phyloP scores from a whole-genome alignment of 768 basidiomycete genomes.

The Tulasnella calospora region DNA sequence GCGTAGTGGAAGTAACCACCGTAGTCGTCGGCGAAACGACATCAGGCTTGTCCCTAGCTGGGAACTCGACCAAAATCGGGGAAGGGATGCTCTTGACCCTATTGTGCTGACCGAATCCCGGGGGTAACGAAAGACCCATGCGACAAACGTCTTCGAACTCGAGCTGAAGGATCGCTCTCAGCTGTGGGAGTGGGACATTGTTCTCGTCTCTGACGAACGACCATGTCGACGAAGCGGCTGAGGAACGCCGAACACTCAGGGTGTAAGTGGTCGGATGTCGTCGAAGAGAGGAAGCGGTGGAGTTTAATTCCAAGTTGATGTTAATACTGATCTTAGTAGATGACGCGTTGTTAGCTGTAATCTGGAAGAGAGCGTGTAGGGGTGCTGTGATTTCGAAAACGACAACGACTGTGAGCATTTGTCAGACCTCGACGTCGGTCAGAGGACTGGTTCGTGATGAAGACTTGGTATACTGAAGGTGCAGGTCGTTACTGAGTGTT shows the following conservation, averaged over 20 bases:
- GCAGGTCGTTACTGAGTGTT: no score
- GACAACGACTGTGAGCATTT: no score
- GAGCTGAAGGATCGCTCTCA: no score
- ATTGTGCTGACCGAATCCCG: not conserved
- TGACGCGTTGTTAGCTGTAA: not conserved
- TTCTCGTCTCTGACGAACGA: not conserved
- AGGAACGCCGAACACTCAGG: not conserved
- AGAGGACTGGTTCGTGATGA: no score
- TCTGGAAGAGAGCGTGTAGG: slow-evolving; percentile 12
- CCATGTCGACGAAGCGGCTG: not conserved
- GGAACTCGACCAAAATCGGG: not conserved
- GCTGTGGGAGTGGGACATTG: not conserved
- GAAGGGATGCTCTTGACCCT: not conserved
- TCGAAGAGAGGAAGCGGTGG: not conserved
- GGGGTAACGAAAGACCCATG: not conserved
- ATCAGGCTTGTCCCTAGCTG: not conserved
- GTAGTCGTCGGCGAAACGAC: not conserved
- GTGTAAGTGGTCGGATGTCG: not conserved
- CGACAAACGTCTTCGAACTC: not conserved
- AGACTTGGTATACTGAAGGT: no score
- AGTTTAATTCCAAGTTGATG: not conserved
- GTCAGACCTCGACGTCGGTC: no score
- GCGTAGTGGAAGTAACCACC: not conserved
- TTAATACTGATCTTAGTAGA: not conserved
- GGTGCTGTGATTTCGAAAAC: no score